These are phyloP conservation scores for Leishmania tropica DNA, from an alignment of 208 protist species.

Conservation along the genomic window DNA sequence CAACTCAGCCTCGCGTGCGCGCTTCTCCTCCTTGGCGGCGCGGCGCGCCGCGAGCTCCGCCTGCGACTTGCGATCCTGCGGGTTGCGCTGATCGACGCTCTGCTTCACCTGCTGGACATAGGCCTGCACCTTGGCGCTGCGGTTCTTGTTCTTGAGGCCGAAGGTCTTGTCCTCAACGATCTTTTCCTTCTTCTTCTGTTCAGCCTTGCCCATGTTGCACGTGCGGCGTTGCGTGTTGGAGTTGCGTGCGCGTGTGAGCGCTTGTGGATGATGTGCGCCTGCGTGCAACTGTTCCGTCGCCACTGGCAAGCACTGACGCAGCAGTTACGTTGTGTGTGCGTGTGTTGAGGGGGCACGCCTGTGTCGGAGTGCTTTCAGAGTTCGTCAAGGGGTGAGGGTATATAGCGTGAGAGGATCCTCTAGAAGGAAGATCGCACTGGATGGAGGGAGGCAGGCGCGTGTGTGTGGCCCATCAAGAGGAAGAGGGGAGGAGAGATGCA, in stretches of 20 bases:
- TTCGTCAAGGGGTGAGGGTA: not conserved
- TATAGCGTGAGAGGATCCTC: not conserved
- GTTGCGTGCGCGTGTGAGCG: not conserved
- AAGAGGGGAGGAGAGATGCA: not conserved
- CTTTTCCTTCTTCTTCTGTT: slow-evolving; percentile 90
- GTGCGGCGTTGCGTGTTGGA: not conserved
- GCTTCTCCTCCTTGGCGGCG: slow-evolving; percentile 75
- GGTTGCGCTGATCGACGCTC: slow-evolving; percentile 66
- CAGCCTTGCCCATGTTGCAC: slow-evolving; percentile 56
- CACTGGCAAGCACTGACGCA: not conserved
- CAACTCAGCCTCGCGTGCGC: slow-evolving; percentile 82
- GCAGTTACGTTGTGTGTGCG: not conserved
- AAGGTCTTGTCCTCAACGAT: slow-evolving; percentile 94
- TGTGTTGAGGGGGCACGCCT: not conserved
- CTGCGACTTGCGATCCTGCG: slow-evolving; percentile 67
- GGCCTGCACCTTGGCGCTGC: slow-evolving; percentile 89
- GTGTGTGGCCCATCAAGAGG: not conserved
- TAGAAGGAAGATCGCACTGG: not conserved
- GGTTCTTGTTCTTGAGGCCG: slow-evolving; percentile 94
- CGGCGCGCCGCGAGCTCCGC: slow-evolving; percentile 71
- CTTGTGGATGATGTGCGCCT: not conserved
- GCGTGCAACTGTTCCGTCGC: too few relatives aligned
- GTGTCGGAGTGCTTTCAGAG: not conserved
- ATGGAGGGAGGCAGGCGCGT: not conserved
- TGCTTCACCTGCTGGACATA: slow-evolving; percentile 76